These are phyloP conservation scores for Colletotrichum sidae DNA, from an alignment of 2,329 filamentous ascomycete species.

Conservation along the genomic window DNA sequence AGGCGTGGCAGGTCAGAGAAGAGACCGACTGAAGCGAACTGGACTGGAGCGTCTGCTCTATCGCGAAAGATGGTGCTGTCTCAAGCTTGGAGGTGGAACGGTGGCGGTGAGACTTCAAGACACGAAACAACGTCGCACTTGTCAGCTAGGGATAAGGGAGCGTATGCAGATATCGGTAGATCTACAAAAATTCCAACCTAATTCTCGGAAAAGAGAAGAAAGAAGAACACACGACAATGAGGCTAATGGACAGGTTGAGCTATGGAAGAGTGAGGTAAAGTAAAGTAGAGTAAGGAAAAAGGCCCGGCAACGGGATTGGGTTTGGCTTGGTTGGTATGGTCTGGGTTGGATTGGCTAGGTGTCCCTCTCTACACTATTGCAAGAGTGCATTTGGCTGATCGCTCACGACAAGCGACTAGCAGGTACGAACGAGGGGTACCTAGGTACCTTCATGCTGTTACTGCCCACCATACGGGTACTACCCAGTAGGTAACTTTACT, in stretches of 20 bases:
- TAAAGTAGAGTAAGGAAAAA: slow-evolving; percentile 19
- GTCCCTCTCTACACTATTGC: slow-evolving; percentile 22
- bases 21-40: not conserved
- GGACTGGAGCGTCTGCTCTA: not conserved
- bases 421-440: too few species aligned
- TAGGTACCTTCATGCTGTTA: too few species aligned
- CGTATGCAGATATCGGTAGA: slow-evolving; percentile 6
- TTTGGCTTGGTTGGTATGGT: too few species aligned
- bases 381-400: not conserved
- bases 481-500: not conserved
- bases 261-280: not conserved
- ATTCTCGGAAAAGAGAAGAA: slow-evolving; percentile 5
- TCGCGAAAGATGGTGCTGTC: slow-evolving; percentile 28
- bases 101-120: slow-evolving; percentile 18
- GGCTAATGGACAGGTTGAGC: not conserved
- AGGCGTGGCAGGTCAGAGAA: not conserved
- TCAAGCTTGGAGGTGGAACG: slow-evolving; percentile 22
- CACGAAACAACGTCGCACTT: slow-evolving; percentile 10
- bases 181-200: slow-evolving; percentile 12
- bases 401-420: too few species aligned
- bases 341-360: not conserved
- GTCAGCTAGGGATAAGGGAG: slow-evolving; percentile 1
- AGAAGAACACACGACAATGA: slow-evolving; percentile 2
- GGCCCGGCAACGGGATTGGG: slow-evolving; percentile 12
- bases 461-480: too few species aligned